phyloP scores from a whole-genome alignment of 331 rosid species.

The Stylosanthes scabra region DNA sequence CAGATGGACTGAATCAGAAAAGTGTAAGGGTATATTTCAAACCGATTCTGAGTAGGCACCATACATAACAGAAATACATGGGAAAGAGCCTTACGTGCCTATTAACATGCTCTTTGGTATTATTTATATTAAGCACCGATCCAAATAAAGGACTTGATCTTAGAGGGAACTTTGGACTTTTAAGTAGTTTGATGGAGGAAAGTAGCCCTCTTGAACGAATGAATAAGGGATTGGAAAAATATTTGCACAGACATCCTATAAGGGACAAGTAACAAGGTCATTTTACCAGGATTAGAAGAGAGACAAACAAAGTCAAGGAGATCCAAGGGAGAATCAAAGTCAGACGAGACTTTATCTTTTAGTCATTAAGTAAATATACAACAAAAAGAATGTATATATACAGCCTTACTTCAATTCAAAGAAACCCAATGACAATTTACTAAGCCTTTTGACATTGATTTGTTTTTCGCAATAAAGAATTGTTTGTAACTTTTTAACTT shows the following conservation, averaged over 20 bases:
- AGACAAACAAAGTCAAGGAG: conserved; percentile 1
- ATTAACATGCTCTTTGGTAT: too few relatives aligned
- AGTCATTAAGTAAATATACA: background rate
- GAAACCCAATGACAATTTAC: background rate
- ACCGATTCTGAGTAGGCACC: too few relatives aligned
- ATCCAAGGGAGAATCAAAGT: conserved; percentile 4
- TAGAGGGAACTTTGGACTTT: too few relatives aligned
- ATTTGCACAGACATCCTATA: background rate
- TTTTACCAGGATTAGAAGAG: background rate
- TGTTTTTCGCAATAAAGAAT: background rate
- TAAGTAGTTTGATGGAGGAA: too few relatives aligned
- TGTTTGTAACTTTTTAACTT: conserved; percentile 3
- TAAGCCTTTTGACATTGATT: too few relatives aligned
- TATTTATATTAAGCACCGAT: too few relatives aligned
- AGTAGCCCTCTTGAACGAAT: too few relatives aligned
- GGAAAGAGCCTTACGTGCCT: background rate
- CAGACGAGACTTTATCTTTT: background rate
- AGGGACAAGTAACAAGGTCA: background rate
- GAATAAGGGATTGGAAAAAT: background rate
- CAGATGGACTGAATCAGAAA: too few relatives aligned
- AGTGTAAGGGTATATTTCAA: too few relatives aligned
- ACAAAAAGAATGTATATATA: background rate
- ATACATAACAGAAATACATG: background rate
- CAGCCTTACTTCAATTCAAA: background rate
- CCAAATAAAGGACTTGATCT: too few relatives aligned